Evolutionary conservation across 345 rosid genomes (phyloP), one percentile per base, ranked within the genome.

Genomic region (Rhodamnia argentea): DNA sequence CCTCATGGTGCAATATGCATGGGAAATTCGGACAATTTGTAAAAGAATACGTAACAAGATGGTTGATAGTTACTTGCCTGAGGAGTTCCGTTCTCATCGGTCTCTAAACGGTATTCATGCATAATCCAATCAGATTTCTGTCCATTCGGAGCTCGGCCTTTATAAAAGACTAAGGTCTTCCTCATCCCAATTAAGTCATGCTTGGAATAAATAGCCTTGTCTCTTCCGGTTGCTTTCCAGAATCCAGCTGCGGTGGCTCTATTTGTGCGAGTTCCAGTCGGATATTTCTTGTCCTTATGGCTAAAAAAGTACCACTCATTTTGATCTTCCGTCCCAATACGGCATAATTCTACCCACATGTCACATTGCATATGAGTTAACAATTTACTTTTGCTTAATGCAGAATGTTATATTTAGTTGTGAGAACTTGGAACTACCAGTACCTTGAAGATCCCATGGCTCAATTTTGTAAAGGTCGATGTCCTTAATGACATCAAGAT

Each of bases 151-250:
- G 99, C 99, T 59, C 99, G 91, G 12, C 99, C 99, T 91, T 93
- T 92, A 86, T 97, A 96, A 84, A 95, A 97, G 37, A 97, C 99
- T 62, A 97, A 89, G 76, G 99, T 97, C 90, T 97, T 96, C 85
- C 99, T 95, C 99, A 97, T 95, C 76, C 99, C 99, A 60, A 97
- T 93, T 87, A 97, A 90, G 91, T 94, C 92, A 84, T 94, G 96
- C 88, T 94, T 94, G 1, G 94, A 83, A 88, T 96, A 96, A 70
- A 97, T 96, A 58, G 96, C 93, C 91, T 97, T 97, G 92, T 97
- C 99, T 88, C 99, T 93, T 50, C 99, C 99, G 3, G 99, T 97
- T 56, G 99, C 99, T 91, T 97, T 97, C 99, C 99, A 97, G 85
- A 97, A 97, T 11, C 99, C 99, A 4, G 96, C 98, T n/a, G 93